phyloP scores from a whole-genome alignment of 257 asterid genomes.

The Nemophila menziesii region DNA sequence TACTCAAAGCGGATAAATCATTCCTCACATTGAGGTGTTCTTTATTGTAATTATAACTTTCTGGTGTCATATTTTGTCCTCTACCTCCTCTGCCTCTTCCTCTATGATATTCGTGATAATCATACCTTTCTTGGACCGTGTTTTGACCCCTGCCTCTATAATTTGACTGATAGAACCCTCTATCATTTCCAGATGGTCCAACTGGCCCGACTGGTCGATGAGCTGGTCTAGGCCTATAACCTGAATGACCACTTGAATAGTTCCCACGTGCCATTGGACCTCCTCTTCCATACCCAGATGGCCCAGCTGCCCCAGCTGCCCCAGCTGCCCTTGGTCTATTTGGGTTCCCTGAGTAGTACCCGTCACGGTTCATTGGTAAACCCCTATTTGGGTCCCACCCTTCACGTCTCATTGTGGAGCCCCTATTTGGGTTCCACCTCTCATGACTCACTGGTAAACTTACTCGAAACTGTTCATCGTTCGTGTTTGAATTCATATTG shows the following conservation, averaged over 20 bases:
- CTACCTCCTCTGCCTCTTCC: conserved; percentile 28
- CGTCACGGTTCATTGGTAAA: conserved; percentile 25
- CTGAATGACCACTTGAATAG: conserved; percentile 21
- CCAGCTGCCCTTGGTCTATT: conserved; percentile 59
- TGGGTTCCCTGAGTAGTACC: too few relatives aligned
- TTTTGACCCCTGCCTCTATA: too few relatives aligned
- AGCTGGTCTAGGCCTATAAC: conserved; percentile 30
- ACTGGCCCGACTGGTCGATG: too few relatives aligned
- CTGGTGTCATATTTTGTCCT: conserved; percentile 31
- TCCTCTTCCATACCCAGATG: conserved; percentile 61
- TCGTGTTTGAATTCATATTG: conserved; percentile 46
- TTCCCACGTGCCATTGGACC: conserved; percentile 23
- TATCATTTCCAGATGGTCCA: conserved; percentile 29
- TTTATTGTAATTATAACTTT: conserved; percentile 30
- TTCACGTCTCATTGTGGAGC: conserved; percentile 26
- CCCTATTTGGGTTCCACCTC: too few relatives aligned
- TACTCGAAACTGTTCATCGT: conserved; percentile 8
- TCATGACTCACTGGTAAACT: conserved; percentile 24
- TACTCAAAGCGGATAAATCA: conserved; percentile 43
- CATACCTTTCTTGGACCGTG: neutral
- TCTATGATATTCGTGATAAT: conserved; percentile 23
- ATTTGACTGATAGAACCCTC: conserved; percentile 25
- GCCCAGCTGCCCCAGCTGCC: conserved; percentile 74
- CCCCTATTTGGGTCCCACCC: too few relatives aligned
- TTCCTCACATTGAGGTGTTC: conserved; percentile 36